A percentile compares a stretch with the other conserved stretches of the same genome.
Evolutionary conservation across 768 basidiomycete species (phyloP).

Genomic region (Boletellus ananiceps): DNA sequence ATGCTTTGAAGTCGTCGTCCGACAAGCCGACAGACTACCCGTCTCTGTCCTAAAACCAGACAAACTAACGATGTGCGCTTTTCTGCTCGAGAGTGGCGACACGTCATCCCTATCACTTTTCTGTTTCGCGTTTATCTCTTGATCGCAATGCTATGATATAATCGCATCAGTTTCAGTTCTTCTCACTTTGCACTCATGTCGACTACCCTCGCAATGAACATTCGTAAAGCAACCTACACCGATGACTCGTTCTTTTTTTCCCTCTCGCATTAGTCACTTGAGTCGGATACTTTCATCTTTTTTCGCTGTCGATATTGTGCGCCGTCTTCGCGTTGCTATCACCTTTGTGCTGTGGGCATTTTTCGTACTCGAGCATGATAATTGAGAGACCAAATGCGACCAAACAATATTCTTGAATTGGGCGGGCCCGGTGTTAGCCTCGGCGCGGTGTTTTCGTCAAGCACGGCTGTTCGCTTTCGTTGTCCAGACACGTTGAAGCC

Average conservation of each 20-base stretch:
- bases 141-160: conserved; percentile 37
- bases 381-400: conserved; percentile 18
- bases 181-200: conserved; percentile 30
- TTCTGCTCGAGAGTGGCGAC: conserved; percentile 8
- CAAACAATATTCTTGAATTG: conserved; percentile 19
- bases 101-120: conserved; percentile 1
- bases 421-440: conserved; percentile 1
- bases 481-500: conserved; percentile 30
- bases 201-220: conserved; percentile 33
- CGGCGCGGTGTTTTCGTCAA: neutral
- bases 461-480: conserved; percentile 8
- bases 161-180: conserved; percentile 27
- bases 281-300: conserved; percentile 24
- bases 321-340: conserved; percentile 14
- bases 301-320: conserved; percentile 32
- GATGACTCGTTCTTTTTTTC: conserved; percentile 14
- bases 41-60: conserved; percentile 22
- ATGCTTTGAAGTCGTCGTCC: conserved; percentile 19
- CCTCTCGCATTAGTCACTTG: conserved; percentile 16
- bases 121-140: conserved; percentile 9
- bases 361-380: neutral
- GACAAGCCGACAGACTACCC: conserved; percentile 32
- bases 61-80: conserved; percentile 15
- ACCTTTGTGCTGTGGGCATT: conserved; percentile 9
- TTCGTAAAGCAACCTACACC: conserved; percentile 34